Percentiles rank a stretch among this genome's conserved stretches.
Conservation (phyloP, 352 stramenopile genomes). For the Pythium oligandrum region DNA sequence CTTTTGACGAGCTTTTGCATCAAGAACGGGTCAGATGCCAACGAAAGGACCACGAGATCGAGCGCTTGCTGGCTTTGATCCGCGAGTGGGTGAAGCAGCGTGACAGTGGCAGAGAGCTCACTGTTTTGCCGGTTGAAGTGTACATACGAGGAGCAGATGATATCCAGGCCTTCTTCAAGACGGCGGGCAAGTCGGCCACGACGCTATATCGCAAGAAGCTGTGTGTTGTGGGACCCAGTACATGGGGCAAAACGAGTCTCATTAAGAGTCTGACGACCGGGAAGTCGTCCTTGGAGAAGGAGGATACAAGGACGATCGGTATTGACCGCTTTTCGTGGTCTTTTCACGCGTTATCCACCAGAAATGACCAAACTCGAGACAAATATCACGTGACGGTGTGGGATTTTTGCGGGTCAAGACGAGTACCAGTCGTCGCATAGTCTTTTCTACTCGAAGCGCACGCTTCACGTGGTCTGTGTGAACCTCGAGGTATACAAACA, state of each 20-base stretch:
- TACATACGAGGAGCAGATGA: too few relatives aligned
- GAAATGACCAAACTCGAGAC: not conserved
- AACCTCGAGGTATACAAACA: too few relatives aligned
- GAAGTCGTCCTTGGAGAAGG: not conserved
- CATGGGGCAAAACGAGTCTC: slow-evolving; percentile 3
- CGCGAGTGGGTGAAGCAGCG: too few relatives aligned
- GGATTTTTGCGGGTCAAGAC: slow-evolving; percentile 4
- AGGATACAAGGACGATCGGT: not conserved
- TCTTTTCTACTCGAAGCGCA: slow-evolving; percentile 2
- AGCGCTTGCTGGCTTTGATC: too few relatives aligned
- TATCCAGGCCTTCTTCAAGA: too few relatives aligned
- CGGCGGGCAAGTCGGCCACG: too few relatives aligned
- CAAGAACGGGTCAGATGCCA: too few relatives aligned
- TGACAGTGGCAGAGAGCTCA: too few relatives aligned
- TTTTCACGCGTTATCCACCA: not conserved
- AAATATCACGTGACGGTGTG: not conserved
- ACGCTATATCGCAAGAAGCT: not conserved
- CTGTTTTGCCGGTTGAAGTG: too few relatives aligned
- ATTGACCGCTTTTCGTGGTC: slow-evolving; percentile 1
- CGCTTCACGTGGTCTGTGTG: not conserved
- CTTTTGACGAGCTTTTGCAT: too few relatives aligned
- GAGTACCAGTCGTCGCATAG: not conserved
- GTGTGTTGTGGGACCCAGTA: not conserved
- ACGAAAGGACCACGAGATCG: too few relatives aligned
- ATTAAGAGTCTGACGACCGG: not conserved